These are phyloP conservation scores for Ocimum tenuiflorum DNA, from an alignment of 257 asterid species.

Conservation along the genomic window DNA sequence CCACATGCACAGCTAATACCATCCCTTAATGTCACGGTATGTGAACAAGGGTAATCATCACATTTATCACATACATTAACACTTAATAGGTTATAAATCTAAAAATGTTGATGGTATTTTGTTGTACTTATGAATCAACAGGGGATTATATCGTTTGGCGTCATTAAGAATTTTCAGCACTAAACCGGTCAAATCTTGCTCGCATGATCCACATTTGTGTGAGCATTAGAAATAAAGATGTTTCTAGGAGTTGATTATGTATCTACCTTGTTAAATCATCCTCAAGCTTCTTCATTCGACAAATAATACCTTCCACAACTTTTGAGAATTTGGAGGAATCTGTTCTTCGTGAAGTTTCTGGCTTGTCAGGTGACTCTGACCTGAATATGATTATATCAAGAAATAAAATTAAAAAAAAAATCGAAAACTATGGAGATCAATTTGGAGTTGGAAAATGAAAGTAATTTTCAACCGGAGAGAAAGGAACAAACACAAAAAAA, in stretches of 20 bases:
- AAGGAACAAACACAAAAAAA: neutral
- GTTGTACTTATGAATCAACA: neutral
- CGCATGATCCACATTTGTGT: constrained; percentile 1
- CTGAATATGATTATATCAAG: constrained; percentile 26
- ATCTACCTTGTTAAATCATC: constrained; percentile 41
- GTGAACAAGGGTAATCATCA: neutral
- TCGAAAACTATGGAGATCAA: no score
- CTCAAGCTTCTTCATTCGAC: constrained; percentile 41
- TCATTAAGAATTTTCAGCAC: no score
- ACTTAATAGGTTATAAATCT: neutral
- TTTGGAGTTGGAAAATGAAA: neutral
- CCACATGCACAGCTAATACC: no score
- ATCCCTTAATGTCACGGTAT: neutral
- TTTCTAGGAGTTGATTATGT: neutral
- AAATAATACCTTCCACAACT: constrained; percentile 33
- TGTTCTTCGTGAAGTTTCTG: constrained; percentile 24
- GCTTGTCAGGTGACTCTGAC: constrained; percentile 25
- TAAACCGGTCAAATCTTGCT: neutral
- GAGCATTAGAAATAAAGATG: neutral
- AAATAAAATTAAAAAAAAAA: neutral
- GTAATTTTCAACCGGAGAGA: neutral
- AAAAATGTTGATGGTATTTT: neutral
- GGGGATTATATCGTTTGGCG: no score
- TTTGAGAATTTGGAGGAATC: constrained; percentile 29
- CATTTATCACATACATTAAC: neutral